phyloP scores from a whole-genome alignment of 2,329 filamentous ascomycete genomes.

The Thermothelomyces thermophilus region DNA sequence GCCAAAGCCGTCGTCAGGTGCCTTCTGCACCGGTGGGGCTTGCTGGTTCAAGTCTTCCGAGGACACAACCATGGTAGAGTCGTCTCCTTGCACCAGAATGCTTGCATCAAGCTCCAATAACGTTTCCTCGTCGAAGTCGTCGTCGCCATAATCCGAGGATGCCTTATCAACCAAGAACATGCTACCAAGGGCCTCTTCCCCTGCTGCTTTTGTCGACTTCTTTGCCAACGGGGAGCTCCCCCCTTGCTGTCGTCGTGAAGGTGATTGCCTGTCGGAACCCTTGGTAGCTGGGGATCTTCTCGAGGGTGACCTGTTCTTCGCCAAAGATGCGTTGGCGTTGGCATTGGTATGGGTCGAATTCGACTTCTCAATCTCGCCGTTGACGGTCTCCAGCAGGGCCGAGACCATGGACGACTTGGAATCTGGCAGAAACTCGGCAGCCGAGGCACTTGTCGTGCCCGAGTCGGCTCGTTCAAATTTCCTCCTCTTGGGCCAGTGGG shows the following conservation, averaged over 20 bases:
- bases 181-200: background rate
- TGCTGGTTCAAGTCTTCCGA: slow-evolving; percentile 1
- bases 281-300: slow-evolving; percentile 15
- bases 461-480: slow-evolving; percentile 47
- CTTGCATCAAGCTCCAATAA: slow-evolving; percentile 49
- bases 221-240: slow-evolving; percentile 19
- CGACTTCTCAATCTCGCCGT: slow-evolving; percentile 43
- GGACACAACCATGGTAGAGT: slow-evolving; percentile 15
- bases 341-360: slow-evolving; percentile 31
- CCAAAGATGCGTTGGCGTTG: slow-evolving; percentile 38
- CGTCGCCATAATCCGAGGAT: slow-evolving; percentile 44
- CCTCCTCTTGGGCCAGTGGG: slow-evolving; percentile 65
- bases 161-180: slow-evolving; percentile 4
- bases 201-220: slow-evolving; percentile 7
- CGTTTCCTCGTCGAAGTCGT: slow-evolving; percentile 47
- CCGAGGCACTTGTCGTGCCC: slow-evolving; percentile 29
- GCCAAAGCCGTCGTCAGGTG: slow-evolving; percentile 53
- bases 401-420: slow-evolving; percentile 54
- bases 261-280: slow-evolving; percentile 12
- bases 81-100: slow-evolving; percentile 28
- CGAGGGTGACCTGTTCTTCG: slow-evolving; percentile 32
- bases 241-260: background rate
- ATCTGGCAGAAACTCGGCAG: slow-evolving; percentile 38
- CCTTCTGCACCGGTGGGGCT: slow-evolving; percentile 13
- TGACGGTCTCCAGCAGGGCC: slow-evolving; percentile 61